Conservation (phyloP, 1,284 basidiomycete genomes). For the Leccinum pseudoinsigne region DNA sequence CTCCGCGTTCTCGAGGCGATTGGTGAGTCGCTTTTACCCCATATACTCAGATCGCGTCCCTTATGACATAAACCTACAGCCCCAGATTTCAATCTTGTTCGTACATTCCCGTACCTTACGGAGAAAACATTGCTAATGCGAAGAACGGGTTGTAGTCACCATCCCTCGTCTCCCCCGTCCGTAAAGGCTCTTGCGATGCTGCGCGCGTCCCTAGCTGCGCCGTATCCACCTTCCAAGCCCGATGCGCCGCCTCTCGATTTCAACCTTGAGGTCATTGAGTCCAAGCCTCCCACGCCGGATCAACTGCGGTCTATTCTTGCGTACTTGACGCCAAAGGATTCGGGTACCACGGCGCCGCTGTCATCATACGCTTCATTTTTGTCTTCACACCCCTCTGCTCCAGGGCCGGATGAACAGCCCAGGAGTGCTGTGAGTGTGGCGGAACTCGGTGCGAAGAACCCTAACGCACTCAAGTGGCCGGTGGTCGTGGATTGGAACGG, state of each 20-base stretch:
- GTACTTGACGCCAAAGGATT: slow-evolving; percentile 47
- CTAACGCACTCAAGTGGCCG: slow-evolving; percentile 68
- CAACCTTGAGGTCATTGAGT: slow-evolving; percentile 70
- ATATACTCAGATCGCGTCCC: not conserved
- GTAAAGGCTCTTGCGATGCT: slow-evolving; percentile 57
- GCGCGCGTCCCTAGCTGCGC: slow-evolving; percentile 51
- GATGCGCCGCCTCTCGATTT: slow-evolving; percentile 57
- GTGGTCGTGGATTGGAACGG: slow-evolving; percentile 77
- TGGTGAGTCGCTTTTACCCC: slow-evolving; percentile 21
- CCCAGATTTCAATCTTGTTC: slow-evolving; percentile 68
- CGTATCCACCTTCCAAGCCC: slow-evolving; percentile 55
- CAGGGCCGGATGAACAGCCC: slow-evolving; percentile 37
- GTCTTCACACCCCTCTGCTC: slow-evolving; percentile 25
- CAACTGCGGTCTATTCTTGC: slow-evolving; percentile 66
- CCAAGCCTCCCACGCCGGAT: slow-evolving; percentile 59
- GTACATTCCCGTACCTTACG: slow-evolving; percentile 24
- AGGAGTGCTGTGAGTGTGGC: slow-evolving; percentile 46
- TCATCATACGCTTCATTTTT: slow-evolving; percentile 41
- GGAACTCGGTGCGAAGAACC: slow-evolving; percentile 53
- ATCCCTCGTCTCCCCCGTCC: slow-evolving; percentile 62
- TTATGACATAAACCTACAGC: slow-evolving; percentile 36
- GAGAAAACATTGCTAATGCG: slow-evolving; percentile 5
- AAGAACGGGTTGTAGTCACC: slow-evolving; percentile 46
- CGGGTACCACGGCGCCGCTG: slow-evolving; percentile 20
- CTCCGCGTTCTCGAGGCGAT: slow-evolving; percentile 34